Evolutionary conservation across 2,329 filamentous ascomycete genomes (phyloP).

Genomic region (Calonectria ilicicola): DNA sequence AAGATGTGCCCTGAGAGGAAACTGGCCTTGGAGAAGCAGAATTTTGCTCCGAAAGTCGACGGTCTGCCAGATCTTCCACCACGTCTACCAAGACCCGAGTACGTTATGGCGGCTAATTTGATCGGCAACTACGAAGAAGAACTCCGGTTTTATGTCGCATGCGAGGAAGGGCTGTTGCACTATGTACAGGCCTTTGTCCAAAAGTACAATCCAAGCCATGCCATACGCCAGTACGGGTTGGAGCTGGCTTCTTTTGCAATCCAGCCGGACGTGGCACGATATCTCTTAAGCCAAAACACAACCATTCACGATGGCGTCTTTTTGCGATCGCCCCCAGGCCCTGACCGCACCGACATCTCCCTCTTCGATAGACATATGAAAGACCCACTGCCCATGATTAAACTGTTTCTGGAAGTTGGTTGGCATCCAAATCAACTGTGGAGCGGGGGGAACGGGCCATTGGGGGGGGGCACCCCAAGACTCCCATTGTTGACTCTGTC

Average conservation of each 20-base stretch:
- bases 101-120: neutral
- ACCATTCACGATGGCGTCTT: conserved; percentile 9
- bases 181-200: neutral
- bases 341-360: neutral
- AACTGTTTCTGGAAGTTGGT: conserved; percentile 15
- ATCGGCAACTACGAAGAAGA: neutral
- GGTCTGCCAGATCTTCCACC: neutral
- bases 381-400: neutral
- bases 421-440: conserved; percentile 20
- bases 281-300: neutral
- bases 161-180: neutral
- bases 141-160: conserved; percentile 6
- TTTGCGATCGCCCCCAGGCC: neutral
- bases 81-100: conserved; percentile 3
- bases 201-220: neutral
- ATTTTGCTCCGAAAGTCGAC: neutral
- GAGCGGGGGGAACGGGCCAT: neutral
- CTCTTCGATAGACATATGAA: neutral
- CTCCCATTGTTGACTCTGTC: neutral
- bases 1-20: neutral
- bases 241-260: conserved; percentile 14
- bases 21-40: neutral
- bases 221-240: conserved; percentile 7
- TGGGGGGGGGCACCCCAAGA: too few species aligned
- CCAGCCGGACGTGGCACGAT: neutral